Evolutionary conservation across 345 rosid genomes (phyloP), one percentile per base, ranked within the genome.

Genomic region (Psidium guajava): DNA sequence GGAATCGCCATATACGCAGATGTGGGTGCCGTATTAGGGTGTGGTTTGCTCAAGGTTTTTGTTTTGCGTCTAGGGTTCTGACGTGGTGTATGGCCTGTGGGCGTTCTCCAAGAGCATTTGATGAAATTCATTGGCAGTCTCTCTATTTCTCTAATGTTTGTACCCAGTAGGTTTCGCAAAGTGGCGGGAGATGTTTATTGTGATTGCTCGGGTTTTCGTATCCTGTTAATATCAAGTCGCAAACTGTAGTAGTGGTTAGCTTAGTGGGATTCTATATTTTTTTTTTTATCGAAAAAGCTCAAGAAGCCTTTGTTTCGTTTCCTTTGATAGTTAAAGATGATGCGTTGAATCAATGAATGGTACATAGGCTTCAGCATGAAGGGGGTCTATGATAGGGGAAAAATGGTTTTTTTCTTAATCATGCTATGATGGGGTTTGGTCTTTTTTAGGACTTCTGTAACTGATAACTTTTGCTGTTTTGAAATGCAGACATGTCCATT

Each of bases 401-500:
- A 64, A 64, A 22, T 12, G 32, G 14, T 52, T 49, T 18, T 10
- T 24, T 49, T 51, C 83, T 42, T 50, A 57, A 32, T 51, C 57
- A 14, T 20, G 55, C 55, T 52, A 16, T 50, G 18, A 27, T 24
- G 44, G 22, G 56, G 44, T 50, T 82, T 18, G 21, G 24, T 50
- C 4, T 82, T 54, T 22, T 11, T 27, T 22, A 52, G 36, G 32
- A 50, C 58, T 28, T 2, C 3, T 22, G 24, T 82, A 50, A 18
- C 54, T 47, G 56, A 54, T 28, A 36, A 27, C 28, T 73, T 40
- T 82, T 40, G 61, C 11, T 57, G 32, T 25, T 86, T 82, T 28
- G 69, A 42, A 84, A 82, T 82, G 91, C 98, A 97, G 98, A 94
- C 96, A n/a, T 95, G 99, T 89, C 97, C 99, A 8, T 52, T 97